Base-by-base conservation (phyloP, 2,329 filamentous ascomycete species). In the Aureobasidium sp. region DNA sequence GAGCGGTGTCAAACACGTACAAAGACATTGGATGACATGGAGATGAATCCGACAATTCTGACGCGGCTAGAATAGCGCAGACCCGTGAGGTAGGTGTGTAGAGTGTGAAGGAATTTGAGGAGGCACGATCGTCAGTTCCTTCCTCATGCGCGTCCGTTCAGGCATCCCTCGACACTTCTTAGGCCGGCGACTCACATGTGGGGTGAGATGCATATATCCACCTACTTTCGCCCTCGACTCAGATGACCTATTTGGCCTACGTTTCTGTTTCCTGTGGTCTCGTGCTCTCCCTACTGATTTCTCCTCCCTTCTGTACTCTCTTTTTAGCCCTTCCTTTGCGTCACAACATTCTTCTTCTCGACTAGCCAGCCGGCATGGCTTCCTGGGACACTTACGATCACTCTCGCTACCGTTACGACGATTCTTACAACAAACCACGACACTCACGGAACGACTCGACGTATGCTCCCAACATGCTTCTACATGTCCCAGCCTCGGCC, bases 301-400 rank as follows among this genome's bases (percentile, higher is more conserved):
- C 55, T 36, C 34, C 29, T 39, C 15, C 34, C 20, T 36, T 39
- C 37, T 39, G 26, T 8, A 37, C 36, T 48, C 41, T 42, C 48
- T 46, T 12, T 29, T 39, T 15, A 20, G 12, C 27, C 41, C 29
- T 23, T 41, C 27, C 41, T 42, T 32, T 42, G 41, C 51, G 12
- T 26, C 20, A 57, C 51, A 23, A 34, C 52, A 29, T 56, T 39
- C 41, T 50, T 39, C 55, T n/a, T 26, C 41, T 29, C 8, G 23
- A 32, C 36, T 56, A 47, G 29, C 34, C 20, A 41, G 36, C 61
- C 37, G 50, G 62, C n/a, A 69, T 68, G 68, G 66, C 68, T 53
- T 67, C 65, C 65, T 65, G 66, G 61, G 37, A 67, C 62, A 64
- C 65, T 64, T 47, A 65, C 32, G 65, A 66, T 59, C 63, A 58